These are phyloP conservation scores for Trichoderma hamatum DNA, from an alignment of 2,329 filamentous ascomycete species.

Conservation along the genomic window DNA sequence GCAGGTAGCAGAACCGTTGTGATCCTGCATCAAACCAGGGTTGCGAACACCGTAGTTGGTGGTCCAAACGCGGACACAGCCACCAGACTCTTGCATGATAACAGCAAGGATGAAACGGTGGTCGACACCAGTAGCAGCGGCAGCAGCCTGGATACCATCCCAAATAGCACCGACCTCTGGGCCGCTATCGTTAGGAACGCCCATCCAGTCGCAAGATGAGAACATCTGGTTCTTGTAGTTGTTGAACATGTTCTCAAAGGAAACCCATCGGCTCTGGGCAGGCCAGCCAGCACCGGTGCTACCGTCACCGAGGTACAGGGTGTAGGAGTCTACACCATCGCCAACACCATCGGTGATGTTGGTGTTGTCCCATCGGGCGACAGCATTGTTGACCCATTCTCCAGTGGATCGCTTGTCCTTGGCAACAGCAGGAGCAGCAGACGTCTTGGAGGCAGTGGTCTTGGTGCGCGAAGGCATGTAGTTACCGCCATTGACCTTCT, in stretches of 20 bases:
- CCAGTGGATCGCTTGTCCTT: conserved; percentile 4
- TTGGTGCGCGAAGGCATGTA: conserved; percentile 10
- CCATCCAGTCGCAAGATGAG: conserved; percentile 26
- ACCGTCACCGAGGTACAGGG: conserved; percentile 28
- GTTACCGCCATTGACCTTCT: conserved; percentile 20
- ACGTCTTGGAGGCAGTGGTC: conserved; percentile 9
- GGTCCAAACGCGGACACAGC: conserved; percentile 47
- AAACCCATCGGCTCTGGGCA: conserved; percentile 23
- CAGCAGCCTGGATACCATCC: conserved; percentile 39
- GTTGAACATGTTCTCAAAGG: conserved; percentile 32
- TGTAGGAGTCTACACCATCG: conserved; percentile 36
- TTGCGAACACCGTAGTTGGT: conserved; percentile 48
- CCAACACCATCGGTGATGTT: conserved; percentile 28
- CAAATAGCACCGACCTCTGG: conserved; percentile 27
- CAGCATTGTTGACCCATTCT: conserved; percentile 13
- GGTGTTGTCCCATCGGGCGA: conserved; percentile 23
- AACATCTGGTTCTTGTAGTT: conserved; percentile 30
- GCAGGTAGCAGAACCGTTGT: conserved; percentile 44
- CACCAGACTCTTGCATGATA: conserved; percentile 50
- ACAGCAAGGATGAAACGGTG: conserved; percentile 48
- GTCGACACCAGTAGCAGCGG: conserved; percentile 39
- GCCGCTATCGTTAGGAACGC: conserved; percentile 4
- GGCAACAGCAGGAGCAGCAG: not conserved
- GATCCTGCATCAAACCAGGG: conserved; percentile 47
- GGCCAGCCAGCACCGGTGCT: conserved; percentile 25